Percentiles rank a stretch among this genome's conserved stretches.
phyloP scores from a whole-genome alignment of 106 monocot species.

The Vanilla planifolia region DNA sequence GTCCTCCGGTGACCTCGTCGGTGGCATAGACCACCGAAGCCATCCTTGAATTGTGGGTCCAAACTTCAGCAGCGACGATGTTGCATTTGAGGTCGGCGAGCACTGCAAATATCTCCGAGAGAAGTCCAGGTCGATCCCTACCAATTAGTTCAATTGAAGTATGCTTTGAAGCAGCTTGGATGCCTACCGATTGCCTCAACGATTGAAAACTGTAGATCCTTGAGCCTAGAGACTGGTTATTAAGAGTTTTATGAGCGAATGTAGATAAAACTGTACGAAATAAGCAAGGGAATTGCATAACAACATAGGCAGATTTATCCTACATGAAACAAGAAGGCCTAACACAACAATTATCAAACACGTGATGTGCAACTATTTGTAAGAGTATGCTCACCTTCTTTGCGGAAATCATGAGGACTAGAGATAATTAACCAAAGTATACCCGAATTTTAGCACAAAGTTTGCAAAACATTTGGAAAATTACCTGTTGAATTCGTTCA shows the following conservation, averaged over 20 bases:
- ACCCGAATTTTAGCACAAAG: too few species aligned
- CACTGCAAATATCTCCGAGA: conserved; percentile 49
- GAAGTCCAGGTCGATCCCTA: conserved; percentile 38
- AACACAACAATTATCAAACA: too few species aligned
- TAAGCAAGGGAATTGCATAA: too few species aligned
- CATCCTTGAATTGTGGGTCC: conserved; percentile 45
- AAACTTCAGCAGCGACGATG: conserved; percentile 34
- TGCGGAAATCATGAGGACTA: too few species aligned
- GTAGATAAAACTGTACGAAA: background rate
- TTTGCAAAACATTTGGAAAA: background rate
- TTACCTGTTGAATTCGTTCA: conserved; percentile 51
- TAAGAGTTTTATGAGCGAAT: too few species aligned
- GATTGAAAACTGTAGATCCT: conserved; percentile 9
- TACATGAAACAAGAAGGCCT: too few species aligned
- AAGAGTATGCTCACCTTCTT: too few species aligned
- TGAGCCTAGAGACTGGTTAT: conserved; percentile 35
- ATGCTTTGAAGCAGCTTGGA: conserved; percentile 14
- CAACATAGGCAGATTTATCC: too few species aligned
- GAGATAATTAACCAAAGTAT: too few species aligned
- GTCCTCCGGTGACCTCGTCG: conserved; percentile 19
- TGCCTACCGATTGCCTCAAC: conserved; percentile 19
- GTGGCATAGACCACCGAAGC: conserved; percentile 38
- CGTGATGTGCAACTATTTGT: too few species aligned
- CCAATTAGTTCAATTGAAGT: conserved; percentile 47
- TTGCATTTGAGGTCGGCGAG: conserved; percentile 41